Base-by-base conservation (phyloP, 768 basidiomycete species). In the Megacollybia marginata region DNA sequence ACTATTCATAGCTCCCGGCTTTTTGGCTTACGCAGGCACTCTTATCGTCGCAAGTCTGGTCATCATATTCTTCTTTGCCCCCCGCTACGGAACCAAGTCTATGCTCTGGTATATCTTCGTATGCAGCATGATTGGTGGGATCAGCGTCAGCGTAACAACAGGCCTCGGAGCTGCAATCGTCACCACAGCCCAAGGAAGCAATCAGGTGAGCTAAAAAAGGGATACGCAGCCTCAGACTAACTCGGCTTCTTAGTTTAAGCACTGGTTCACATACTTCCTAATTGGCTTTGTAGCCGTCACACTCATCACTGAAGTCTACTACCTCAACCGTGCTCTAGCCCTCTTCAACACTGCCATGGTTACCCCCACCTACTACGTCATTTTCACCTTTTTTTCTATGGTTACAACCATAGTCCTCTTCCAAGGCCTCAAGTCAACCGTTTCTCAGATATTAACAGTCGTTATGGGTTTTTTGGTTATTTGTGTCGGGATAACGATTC, bases 21-120 rank as follows among this genome's bases (percentile, higher is more conserved):
- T 97, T 70, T 71, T 97, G 16, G 79, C 72, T 7, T 90, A 77
- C 57, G 76, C 69, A 3, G 67, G 75, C n/a, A 65, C 83, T 15
- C 78, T 89, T 55, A 85, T 93, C 52, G 63, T 67, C 5, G 68
- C 75, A 2, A 75, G 87, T 2, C 60, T 92, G 20, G 72, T 73
- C n/a, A 84, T 94, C 55, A 77, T 91, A 44, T 73, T 95, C 59
- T 89, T 79, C 66, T 88, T 91, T 51, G 91, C 82, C 2, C 92
- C 92, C 9, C 82, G 85, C 61, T 90, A 88, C 62, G 94, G 95
- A 46, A 92, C 86, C 68, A 82, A 82, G 68, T 89, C 82, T 60
- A 96, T 97, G 95, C 66, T 98, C 47, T 92, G 89, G 88, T 91
- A 95, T 65, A 94, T 98, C 55, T 72, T 77, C 38, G 89, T 99